Conservation (phyloP, 345 rosid genomes). For the Pelargonium nanum region DNA sequence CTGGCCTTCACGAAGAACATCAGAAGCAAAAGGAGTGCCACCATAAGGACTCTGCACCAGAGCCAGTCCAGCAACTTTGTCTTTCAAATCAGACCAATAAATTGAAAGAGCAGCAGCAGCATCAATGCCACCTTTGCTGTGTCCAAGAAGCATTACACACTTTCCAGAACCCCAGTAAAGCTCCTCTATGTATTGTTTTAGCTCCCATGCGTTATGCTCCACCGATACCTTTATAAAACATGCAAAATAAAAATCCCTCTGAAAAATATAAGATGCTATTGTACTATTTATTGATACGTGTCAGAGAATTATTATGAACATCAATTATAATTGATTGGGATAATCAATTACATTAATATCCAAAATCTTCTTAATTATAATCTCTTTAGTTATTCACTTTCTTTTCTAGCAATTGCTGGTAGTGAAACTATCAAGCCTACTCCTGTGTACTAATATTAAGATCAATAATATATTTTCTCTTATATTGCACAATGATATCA, state of each 20-base stretch:
- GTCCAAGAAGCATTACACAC: conserved; percentile 60
- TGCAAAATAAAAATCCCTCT: conserved; percentile 6
- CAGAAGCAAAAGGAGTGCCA: conserved; percentile 60
- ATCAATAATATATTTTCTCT: too few relatives aligned
- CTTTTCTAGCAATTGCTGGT: too few relatives aligned
- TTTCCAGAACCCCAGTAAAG: conserved; percentile 71
- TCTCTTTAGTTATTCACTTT: too few relatives aligned
- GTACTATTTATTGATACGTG: too few relatives aligned
- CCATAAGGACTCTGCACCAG: conserved; percentile 66
- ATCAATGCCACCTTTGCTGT: conserved; percentile 74
- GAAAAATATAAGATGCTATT: conserved; percentile 2
- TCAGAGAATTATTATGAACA: too few relatives aligned
- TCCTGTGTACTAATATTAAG: too few relatives aligned
- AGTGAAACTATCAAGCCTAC: too few relatives aligned
- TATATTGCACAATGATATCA: too few relatives aligned
- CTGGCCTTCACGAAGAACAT: conserved; percentile 61
- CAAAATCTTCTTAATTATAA: too few relatives aligned
- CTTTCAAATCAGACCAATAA: conserved; percentile 40
- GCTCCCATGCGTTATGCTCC: conserved; percentile 64
- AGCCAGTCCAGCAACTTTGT: conserved; percentile 64
- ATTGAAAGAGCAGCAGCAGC: conserved; percentile 67
- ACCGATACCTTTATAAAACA: conserved; percentile 43
- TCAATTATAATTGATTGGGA: too few relatives aligned
- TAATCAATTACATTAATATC: too few relatives aligned
- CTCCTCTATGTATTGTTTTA: conserved; percentile 66